phyloP scores from a whole-genome alignment of 2,329 filamentous ascomycete species.

The Colletotrichum shisoi region DNA sequence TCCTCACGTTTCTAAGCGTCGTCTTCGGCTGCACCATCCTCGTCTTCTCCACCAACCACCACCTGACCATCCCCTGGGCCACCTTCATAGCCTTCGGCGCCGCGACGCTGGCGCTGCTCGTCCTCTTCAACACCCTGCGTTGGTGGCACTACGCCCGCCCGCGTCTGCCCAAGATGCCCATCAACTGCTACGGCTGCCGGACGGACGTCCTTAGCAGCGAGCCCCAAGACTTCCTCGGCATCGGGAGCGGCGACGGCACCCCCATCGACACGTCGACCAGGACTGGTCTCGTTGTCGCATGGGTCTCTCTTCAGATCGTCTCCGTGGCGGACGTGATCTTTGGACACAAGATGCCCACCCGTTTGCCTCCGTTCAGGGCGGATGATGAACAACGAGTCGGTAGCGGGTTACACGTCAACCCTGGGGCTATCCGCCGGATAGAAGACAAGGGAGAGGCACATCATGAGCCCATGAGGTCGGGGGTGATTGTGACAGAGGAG shows the following conservation, averaged over 20 bases:
- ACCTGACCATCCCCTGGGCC: background rate
- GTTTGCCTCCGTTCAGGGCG: background rate
- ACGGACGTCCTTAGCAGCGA: no score
- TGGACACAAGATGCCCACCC: background rate
- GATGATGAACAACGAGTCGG: no score
- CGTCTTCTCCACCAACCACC: no score
- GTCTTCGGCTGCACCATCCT: background rate
- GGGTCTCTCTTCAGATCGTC: background rate
- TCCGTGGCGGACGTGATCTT: background rate
- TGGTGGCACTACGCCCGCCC: conserved; percentile 2
- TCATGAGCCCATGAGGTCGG: background rate
- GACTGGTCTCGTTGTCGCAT: background rate
- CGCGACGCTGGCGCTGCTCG: background rate
- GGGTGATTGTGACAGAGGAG: no score
- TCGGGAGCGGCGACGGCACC: no score
- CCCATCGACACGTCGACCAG: background rate
- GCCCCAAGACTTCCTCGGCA: background rate
- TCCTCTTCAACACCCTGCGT: background rate
- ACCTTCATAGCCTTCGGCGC: background rate
- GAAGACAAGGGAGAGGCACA: background rate
- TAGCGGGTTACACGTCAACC: no score
- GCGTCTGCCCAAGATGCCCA: background rate
- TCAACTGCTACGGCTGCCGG: background rate
- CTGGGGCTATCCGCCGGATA: background rate
- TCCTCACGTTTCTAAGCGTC: background rate